These are phyloP conservation scores for Starmerella asiatica DNA, from an alignment of 805 yeast species.

Conservation along the genomic window DNA sequence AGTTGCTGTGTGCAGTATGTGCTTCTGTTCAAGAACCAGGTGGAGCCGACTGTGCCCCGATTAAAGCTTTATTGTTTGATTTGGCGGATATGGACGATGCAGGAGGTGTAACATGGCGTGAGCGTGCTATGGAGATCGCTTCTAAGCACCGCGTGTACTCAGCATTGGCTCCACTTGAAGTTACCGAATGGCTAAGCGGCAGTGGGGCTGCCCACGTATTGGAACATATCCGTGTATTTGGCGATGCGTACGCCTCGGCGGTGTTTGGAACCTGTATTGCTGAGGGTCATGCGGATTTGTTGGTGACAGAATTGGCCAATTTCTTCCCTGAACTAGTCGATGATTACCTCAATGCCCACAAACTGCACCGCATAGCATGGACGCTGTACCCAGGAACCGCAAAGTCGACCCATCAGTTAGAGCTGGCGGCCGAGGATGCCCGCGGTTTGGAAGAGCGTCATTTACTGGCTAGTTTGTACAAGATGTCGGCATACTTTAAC, in stretches of 20 bases:
- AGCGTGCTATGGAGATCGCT: conserved; percentile 38
- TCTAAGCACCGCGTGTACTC: conserved; percentile 54
- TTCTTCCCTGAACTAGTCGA: conserved; percentile 5
- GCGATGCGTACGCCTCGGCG: conserved; percentile 3
- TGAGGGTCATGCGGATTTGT: background rate
- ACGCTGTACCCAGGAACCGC: conserved; percentile 11
- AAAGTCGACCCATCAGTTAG: conserved; percentile 7
- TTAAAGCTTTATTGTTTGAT: conserved; percentile 33
- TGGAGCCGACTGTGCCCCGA: conserved; percentile 8
- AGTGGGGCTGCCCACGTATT: background rate
- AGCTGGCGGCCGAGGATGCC: conserved; percentile 4
- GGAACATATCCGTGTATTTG: conserved; percentile 5
- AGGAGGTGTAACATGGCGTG: background rate
- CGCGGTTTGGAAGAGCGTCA: conserved; percentile 1
- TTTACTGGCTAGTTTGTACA: conserved; percentile 11
- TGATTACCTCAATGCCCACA: conserved; percentile 4
- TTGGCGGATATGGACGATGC: conserved; percentile 27
- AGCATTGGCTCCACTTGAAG: conserved; percentile 45
- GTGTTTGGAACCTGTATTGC: conserved; percentile 9
- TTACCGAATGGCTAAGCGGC: conserved; percentile 29
- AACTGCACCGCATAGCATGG: conserved; percentile 14
- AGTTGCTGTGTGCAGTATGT: conserved; percentile 31
- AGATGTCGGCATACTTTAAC: conserved; percentile 8
- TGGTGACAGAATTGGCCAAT: conserved; percentile 7
- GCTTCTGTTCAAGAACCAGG: conserved; percentile 9